Conservation (phyloP, 1,284 basidiomycete genomes). For the Ustilago lituana region DNA sequence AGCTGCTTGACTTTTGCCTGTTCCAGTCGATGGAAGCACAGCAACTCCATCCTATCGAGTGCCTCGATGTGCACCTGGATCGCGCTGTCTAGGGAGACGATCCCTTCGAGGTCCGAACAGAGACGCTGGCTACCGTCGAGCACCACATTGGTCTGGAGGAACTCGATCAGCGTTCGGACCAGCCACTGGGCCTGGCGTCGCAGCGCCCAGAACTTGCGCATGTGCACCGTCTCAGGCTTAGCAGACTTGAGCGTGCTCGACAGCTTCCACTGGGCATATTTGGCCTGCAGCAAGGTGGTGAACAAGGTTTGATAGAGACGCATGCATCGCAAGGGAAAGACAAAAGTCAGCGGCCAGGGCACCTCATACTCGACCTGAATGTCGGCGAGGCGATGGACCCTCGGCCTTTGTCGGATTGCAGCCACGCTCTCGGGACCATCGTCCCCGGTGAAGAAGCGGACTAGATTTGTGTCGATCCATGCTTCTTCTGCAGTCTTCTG, state of each 20-base stretch:
- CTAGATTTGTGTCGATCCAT: conserved; percentile 43
- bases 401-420: conserved; percentile 12
- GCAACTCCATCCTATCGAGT: conserved; percentile 23
- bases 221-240: conserved; percentile 30
- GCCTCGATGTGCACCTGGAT: conserved; percentile 24
- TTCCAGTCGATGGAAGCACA: conserved; percentile 32
- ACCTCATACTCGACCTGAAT: conserved; percentile 39
- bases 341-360: conserved; percentile 43
- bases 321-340: conserved; percentile 26
- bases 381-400: conserved; percentile 29
- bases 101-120: conserved; percentile 9
- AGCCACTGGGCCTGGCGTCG: conserved; percentile 43
- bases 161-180: conserved; percentile 31
- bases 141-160: conserved; percentile 30
- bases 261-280: conserved; percentile 32
- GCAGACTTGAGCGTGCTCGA: conserved; percentile 26
- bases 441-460: conserved; percentile 20
- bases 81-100: conserved; percentile 29
- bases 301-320: conserved; percentile 38
- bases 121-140: conserved; percentile 12
- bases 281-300: conserved; percentile 34
- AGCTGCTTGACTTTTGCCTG: conserved; percentile 32
- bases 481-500: background rate
- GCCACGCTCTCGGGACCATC: conserved; percentile 18
- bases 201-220: conserved; percentile 44